Percentiles rank a stretch among this genome's conserved stretches.
phyloP scores from a whole-genome alignment of 345 rosid species.

The Syzygium jambos region DNA sequence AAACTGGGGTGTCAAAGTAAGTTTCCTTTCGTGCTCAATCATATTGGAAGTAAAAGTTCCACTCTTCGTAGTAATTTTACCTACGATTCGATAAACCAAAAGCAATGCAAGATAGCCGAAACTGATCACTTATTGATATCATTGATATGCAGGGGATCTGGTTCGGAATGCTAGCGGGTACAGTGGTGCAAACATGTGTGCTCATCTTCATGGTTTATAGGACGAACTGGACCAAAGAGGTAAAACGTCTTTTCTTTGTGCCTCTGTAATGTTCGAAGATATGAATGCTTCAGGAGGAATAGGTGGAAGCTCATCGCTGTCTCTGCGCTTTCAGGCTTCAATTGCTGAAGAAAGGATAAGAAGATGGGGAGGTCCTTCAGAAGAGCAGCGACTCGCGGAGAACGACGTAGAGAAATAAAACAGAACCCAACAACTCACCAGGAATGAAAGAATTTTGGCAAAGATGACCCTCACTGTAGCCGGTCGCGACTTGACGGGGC shows the following conservation, averaged over 20 bases:
- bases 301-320: not conserved
- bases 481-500: not conserved
- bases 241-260: not conserved
- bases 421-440: no score
- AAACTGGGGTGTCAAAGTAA: constrained; percentile 34
- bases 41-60: not conserved
- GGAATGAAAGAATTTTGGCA: not conserved
- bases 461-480: not conserved
- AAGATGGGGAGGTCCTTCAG: constrained; percentile 51
- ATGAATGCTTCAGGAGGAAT: not conserved
- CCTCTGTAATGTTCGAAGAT: no score
- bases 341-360: constrained; percentile 51
- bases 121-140: not conserved
- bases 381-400: not conserved
- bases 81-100: not conserved
- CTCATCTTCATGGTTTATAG: constrained; percentile 49
- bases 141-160: constrained; percentile 47
- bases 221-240: constrained; percentile 71
- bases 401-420: not conserved
- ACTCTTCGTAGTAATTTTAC: not conserved
- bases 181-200: constrained; percentile 38
- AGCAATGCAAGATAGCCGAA: not conserved
- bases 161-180: constrained; percentile 64
- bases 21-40: not conserved
- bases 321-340: constrained; percentile 39